Base-by-base conservation (phyloP, 2,329 filamentous ascomycete species). In the Karstenula rhodostoma region DNA sequence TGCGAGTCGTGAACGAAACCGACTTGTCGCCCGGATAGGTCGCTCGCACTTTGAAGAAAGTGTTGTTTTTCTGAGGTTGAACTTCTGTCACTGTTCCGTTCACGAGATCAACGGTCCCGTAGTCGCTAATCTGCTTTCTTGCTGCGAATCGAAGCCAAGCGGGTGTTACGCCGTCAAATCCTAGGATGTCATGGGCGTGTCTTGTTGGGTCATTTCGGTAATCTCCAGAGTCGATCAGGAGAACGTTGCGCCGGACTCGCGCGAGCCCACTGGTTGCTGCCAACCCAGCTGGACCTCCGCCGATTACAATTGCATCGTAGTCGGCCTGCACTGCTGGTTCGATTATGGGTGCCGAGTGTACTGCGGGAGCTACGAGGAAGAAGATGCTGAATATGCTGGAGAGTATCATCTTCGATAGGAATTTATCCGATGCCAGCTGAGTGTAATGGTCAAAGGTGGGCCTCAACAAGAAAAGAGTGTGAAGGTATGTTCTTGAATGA, bases 291-390 rank as follows among this genome's bases (percentile, higher is more conserved):
- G 52, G 52, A 22, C 52, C 52, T 32, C 52, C 52, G 19, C 52
- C 52, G 23, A 55, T 25, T 10, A 55, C 25, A 17, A 55, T 55
- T 23, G 52, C 52, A 33, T 55, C 52, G 17, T 55, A 54, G 15
- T 83, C 48, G 1, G 48, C 48, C 13, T 23, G 29, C 3, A 51
- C 48, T 9, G 48, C 48, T 19, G 48, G 48, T 23, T n/a, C 48
- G 17, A 51, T 32, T 17, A 23, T 1, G 8, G 48, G 48, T 13
- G 48, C 29, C 15, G 48, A 35, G n/a, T 37, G 32, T 4, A 37
- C 32, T 32, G 19, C 10, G 1, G 48, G 32, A 9, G 32, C 27
- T 23, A 51, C 7, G 32, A 51, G 48, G 19, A 51, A 10, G 4
- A 15, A 23, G 3, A 37, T 32, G 17, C n/a, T 2, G 3, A 35